phyloP scores from a whole-genome alignment of 2,329 filamentous ascomycete genomes.

The Verticillium dahliae region DNA sequence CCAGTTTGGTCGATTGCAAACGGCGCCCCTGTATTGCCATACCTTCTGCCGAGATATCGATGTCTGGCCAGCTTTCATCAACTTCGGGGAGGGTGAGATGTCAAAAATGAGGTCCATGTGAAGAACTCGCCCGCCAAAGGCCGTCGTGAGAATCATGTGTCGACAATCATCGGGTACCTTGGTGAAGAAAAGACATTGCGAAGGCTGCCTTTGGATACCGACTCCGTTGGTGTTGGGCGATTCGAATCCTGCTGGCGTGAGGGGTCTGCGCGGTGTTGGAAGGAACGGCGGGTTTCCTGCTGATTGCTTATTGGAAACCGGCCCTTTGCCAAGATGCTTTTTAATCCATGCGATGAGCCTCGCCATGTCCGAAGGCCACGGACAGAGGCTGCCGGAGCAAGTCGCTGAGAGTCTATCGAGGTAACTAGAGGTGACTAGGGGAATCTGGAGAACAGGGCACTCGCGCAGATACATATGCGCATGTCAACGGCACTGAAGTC shows the following conservation, averaged over 20 bases:
- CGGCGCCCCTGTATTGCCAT: neutral
- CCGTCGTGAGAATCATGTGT: slow-evolving; percentile 18
- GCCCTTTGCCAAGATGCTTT: too few species aligned
- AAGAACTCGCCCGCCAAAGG: slow-evolving; percentile 15
- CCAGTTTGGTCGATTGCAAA: neutral
- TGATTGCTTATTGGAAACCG: too few species aligned
- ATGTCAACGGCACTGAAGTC: too few species aligned
- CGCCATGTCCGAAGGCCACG: too few species aligned
- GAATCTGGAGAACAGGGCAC: too few species aligned
- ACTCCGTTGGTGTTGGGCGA: slow-evolving; percentile 31
- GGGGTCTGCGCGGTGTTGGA: slow-evolving; percentile 4
- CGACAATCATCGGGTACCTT: slow-evolving; percentile 25
- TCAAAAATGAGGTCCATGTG: slow-evolving; percentile 16
- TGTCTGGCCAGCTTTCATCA: neutral
- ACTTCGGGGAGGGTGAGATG: neutral
- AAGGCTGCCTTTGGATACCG: neutral
- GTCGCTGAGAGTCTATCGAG: neutral
- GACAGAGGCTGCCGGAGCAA: too few species aligned
- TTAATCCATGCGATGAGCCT: too few species aligned
- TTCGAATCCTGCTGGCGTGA: slow-evolving; percentile 18
- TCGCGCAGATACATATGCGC: too few species aligned
- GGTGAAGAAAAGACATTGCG: neutral
- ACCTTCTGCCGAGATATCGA: neutral
- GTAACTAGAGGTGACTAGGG: too few species aligned
- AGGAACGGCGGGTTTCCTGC: slow-evolving; percentile 22